Evolutionary conservation across 2,329 filamentous ascomycete species (phyloP), one percentile per base, ranked within the genome.

Genomic region (Fusarium scirpi): DNA sequence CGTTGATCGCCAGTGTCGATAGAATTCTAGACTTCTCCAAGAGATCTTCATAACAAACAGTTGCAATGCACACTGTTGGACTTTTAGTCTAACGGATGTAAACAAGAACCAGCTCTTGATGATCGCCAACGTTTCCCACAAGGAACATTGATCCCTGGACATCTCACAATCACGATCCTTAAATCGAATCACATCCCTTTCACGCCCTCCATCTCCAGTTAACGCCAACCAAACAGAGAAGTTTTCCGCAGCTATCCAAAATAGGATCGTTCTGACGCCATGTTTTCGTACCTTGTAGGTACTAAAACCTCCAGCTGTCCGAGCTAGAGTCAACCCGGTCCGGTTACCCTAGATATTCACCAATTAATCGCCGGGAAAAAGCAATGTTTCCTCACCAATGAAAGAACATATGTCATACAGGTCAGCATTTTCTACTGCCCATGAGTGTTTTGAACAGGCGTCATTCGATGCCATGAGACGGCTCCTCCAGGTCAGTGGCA

Each of bases 241-340:
- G 46, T 65, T 59, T 58, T 60, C 55, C 51, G 51, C 61, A 63
- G 34, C 46, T 63, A 45, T 47, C 32, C 57, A 43, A 59, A 62
- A 59, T 44, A 48, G 69, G 38, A 64, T 62, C 47, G 61, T 65
- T 62, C 74, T 74, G 72, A 76, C 74, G 72, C 74, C 72, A 76
- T 74, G 34, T 56, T 52, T 25, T 25, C 38, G 48, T 18, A 49
- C 20, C 20, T 52, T 38, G 34, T 53, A 30, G 47, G 38, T 53
- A 47, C 45, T 38, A 32, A 49, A 55, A 65, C 45, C 61, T 71
- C 65, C 57, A 59, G 64, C 60, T 62, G 47, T 44, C 64, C 54
- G 54, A 24, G 43, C 22, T 59, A 15, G 9, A 38, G n/a, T 18
- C 43, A 32, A 46, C 29, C 64, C 67, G 67, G 64, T 46, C 64